A percentile compares a stretch with the other conserved stretches of the same genome.
Conservation (phyloP, 2,329 filamentous ascomycete species). For the Sporothrix brasiliensis region DNA sequence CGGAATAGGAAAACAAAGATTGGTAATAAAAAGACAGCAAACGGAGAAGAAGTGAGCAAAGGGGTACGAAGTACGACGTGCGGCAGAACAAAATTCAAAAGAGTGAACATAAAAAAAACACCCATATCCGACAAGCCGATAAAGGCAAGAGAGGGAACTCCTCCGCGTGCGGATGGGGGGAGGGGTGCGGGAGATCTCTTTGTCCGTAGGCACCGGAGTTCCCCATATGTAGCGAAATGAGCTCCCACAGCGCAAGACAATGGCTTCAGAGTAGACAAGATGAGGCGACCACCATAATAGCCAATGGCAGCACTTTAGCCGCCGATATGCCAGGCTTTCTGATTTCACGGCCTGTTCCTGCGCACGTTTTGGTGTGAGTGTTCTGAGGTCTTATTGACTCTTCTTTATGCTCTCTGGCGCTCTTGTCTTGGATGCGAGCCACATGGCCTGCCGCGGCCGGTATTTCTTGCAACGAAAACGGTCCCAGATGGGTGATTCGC, state of each 20-base stretch:
- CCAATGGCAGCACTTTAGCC: conserved; percentile 32
- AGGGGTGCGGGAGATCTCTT: conserved; percentile 20
- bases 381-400: not conserved
- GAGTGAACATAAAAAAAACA: not conserved
- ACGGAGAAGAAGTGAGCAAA: too few relatives aligned
- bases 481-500: conserved; percentile 18
- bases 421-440: conserved; percentile 12
- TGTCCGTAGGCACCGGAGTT: conserved; percentile 37
- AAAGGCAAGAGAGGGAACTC: not conserved
- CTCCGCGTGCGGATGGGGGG: not conserved
- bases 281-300: conserved; percentile 17
- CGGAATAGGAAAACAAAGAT: not conserved
- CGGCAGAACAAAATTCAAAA: not conserved
- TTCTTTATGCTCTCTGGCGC: not conserved
- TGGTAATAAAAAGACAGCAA: not conserved
- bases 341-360: conserved; percentile 1
- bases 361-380: not conserved
- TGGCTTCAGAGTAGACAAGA: conserved; percentile 13
- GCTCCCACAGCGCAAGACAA: conserved; percentile 34
- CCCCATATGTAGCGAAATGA: conserved; percentile 38
- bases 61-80: too few relatives aligned
- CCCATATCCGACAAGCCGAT: not conserved
- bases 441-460: conserved; percentile 5
- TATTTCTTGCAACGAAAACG: not conserved
- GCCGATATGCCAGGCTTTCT: conserved; percentile 19